Base-by-base conservation (phyloP, 192 early-diverging fungal genomes). In the Rhizoclosmatium sp. region DNA sequence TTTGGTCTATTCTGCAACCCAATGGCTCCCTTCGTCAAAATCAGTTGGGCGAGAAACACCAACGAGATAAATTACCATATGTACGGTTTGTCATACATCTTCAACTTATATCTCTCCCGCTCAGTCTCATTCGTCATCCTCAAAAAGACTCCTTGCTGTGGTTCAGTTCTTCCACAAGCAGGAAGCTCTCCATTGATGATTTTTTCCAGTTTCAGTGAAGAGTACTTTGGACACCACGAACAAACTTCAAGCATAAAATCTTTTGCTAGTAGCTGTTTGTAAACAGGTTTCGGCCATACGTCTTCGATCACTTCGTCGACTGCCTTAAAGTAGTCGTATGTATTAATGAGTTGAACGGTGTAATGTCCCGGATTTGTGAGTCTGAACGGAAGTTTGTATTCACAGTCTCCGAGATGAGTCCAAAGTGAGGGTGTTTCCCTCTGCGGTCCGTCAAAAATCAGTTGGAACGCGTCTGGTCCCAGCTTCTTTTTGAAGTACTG, bases 371-470 rank as follows among this genome's bases (percentile, higher is more conserved):
- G 65, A 47, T 65, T 77, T 9, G 65, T 77, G 21, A 68, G 47
- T 4, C 75, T 47, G 65, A 41, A 77, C 1, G 75, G 65, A 14
- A 54, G 65, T 44, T 77, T 77, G 75, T 77, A 77, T 12, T 16
- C 23, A 41, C 75, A 77, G 49, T 77, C 21, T 47, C 75, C 75
- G 1, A 77, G 62, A 49, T 77, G 75, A 5, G 21, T 19, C 75
- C 75, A 77, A 5, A 42, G 12, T 4, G 64, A 49, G 4, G 75
- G 65, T 0, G 64, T 61, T 1, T 5, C 42, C 9, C 72, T 56
- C 59, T 75, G 16, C 1, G 72, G 72, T 5, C 72, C 72, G 31
- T n/a, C n/a, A 45, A 75, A 75, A 1, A 45, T 12, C 40, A 75
- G 5, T 2, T 49, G 19, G 42, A 75, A 75, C 16, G 72, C 56